Conservation (phyloP, 208 protist genomes). For the Trypanosoma melophagium region DNA sequence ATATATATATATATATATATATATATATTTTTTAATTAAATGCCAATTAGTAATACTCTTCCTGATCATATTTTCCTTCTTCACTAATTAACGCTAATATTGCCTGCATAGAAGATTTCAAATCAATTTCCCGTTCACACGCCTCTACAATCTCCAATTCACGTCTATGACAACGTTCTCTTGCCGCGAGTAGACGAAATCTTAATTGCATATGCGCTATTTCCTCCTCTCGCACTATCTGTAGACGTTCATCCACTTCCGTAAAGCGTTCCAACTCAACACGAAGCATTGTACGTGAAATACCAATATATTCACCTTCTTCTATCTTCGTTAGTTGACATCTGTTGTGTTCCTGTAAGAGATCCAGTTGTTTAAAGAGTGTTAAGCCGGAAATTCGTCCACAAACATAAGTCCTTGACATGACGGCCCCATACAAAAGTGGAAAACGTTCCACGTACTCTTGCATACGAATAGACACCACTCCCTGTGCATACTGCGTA, state of each 20-base stretch:
- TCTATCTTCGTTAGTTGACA: slow-evolving; percentile 5
- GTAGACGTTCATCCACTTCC: slow-evolving; percentile 16
- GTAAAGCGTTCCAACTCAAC: slow-evolving; percentile 15
- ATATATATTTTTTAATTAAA: no score
- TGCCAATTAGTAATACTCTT: no score
- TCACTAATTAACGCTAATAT: background rate
- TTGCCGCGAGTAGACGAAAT: slow-evolving; percentile 10
- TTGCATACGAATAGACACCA: slow-evolving; percentile 34
- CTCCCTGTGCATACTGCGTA: slow-evolving; percentile 34
- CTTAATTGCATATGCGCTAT: slow-evolving; percentile 1
- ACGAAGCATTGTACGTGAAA: slow-evolving; percentile 7
- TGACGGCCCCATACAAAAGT: slow-evolving; percentile 50
- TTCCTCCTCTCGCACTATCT: slow-evolving; percentile 25
- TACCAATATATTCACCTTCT: background rate
- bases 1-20: no score
- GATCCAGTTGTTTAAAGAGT: slow-evolving; percentile 41
- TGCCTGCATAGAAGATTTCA: background rate
- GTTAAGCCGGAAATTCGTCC: slow-evolving; percentile 42
- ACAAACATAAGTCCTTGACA: slow-evolving; percentile 44
- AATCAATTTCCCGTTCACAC: slow-evolving; percentile 23
- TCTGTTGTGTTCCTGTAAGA: slow-evolving; percentile 25
- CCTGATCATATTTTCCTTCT: no score
- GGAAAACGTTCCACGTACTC: slow-evolving; percentile 49
- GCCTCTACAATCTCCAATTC: slow-evolving; percentile 34
- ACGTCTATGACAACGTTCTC: slow-evolving; percentile 10